Evolutionary conservation across 176 grass and related monocot genomes (phyloP).

Genomic region (Saccharum officinarum): DNA sequence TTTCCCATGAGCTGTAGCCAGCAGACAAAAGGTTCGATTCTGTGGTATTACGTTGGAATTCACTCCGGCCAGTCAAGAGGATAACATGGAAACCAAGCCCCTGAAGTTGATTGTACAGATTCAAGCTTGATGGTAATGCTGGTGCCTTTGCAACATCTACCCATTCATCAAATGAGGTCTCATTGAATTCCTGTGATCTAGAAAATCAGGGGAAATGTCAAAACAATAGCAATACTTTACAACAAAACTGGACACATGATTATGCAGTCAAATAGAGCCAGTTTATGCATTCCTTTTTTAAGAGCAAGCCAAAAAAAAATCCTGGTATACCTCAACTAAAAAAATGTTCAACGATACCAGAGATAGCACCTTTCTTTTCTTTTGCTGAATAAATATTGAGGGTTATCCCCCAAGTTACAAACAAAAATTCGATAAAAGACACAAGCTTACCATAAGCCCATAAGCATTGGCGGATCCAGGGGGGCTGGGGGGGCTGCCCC

Average conservation of each 20-base stretch:
- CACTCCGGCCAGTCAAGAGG: constrained; percentile 76
- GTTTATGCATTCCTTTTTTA: not conserved
- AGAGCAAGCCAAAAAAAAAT: not conserved
- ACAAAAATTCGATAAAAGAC: not conserved
- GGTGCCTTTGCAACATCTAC: constrained; percentile 60
- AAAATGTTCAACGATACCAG: constrained; percentile 3
- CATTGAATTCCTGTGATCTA: constrained; percentile 59
- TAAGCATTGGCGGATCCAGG: no score
- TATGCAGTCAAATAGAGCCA: not conserved
- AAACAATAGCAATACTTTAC: not conserved
- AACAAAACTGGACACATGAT: not conserved
- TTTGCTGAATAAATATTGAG: not conserved
- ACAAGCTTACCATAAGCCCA: no score
- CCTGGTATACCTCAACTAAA: not conserved
- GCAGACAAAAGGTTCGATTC: constrained; percentile 64
- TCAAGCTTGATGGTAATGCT: constrained; percentile 73
- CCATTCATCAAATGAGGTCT: constrained; percentile 80
- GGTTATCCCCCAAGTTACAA: not conserved
- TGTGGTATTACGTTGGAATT: constrained; percentile 70
- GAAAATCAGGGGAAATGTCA: constrained; percentile 36
- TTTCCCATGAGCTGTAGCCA: constrained; percentile 77
- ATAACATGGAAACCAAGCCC: constrained; percentile 75
- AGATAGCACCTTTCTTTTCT: not conserved
- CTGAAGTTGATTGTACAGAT: constrained; percentile 68
- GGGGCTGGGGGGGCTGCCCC: no score